phyloP scores from a whole-genome alignment of 2,329 filamentous ascomycete genomes.

The Aspergillus ibericus region DNA sequence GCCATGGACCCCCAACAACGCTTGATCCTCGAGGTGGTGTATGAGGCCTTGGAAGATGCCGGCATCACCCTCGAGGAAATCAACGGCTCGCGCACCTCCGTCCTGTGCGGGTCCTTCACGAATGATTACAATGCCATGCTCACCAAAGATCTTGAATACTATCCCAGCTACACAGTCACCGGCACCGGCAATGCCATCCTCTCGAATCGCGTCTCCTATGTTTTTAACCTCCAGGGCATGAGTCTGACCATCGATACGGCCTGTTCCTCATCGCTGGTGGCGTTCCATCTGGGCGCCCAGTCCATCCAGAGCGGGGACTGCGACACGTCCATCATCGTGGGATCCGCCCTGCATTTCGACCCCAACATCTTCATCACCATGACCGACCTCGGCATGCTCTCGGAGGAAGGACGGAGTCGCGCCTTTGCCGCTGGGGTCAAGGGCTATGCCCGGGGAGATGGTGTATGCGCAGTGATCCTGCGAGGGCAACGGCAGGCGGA shows the following conservation, averaged over 20 bases:
- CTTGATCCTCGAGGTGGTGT: conserved; percentile 38
- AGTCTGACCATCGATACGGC: conserved; percentile 44
- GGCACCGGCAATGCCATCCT: conserved; percentile 30
- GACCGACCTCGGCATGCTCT: conserved; percentile 35
- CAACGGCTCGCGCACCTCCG: conserved; percentile 23
- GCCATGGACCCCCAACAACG: conserved; percentile 37
- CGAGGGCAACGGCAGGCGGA: conserved; percentile 29
- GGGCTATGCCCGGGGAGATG: conserved; percentile 35
- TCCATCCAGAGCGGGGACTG: background rate
- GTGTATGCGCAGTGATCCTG: conserved; percentile 28
- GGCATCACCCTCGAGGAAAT: conserved; percentile 19
- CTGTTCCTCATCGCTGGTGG: conserved; percentile 39
- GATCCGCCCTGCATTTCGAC: conserved; percentile 32
- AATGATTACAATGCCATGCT: conserved; percentile 24
- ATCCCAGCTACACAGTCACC: conserved; percentile 17
- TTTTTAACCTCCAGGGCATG: conserved; percentile 39
- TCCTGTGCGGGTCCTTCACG: conserved; percentile 18
- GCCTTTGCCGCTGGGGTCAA: conserved; percentile 27
- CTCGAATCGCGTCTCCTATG: conserved; percentile 34
- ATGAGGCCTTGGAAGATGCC: conserved; percentile 36
- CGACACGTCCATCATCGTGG: conserved; percentile 30
- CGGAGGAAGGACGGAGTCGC: conserved; percentile 26
- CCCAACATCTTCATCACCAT: conserved; percentile 28
- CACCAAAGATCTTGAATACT: conserved; percentile 14
- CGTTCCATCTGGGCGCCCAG: conserved; percentile 21